Percentiles rank a stretch among this genome's conserved stretches.
Conservation (phyloP, 2,329 filamentous ascomycete genomes). For the Pseudofabraea citricarpa region DNA sequence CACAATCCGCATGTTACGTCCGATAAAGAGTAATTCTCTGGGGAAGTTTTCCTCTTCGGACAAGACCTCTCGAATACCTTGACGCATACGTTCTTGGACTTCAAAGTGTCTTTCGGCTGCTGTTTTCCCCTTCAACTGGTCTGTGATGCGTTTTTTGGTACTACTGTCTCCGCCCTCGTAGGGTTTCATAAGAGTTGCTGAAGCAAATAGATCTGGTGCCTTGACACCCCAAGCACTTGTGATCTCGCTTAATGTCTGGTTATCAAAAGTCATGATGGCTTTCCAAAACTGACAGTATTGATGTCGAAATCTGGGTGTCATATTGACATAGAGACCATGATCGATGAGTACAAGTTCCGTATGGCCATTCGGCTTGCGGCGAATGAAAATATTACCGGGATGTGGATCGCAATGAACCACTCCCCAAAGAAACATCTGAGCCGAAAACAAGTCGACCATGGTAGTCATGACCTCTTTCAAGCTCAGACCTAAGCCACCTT, state of each 20-base stretch:
- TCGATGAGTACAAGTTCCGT: conserved; percentile 94
- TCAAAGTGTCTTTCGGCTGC: conserved; percentile 62
- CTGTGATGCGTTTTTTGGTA: conserved; percentile 57
- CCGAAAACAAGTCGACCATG: conserved; percentile 94
- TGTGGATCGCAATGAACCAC: conserved; percentile 95
- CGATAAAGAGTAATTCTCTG: conserved; percentile 67
- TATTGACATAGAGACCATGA: conserved; percentile 92
- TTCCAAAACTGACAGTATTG: conserved; percentile 94
- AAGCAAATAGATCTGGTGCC: conserved; percentile 86
- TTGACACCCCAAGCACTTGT: conserved; percentile 81
- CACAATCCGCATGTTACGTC: conserved; percentile 67
- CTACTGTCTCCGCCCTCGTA: conserved; percentile 79
- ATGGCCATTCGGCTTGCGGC: conserved; percentile 74
- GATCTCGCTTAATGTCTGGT: conserved; percentile 67
- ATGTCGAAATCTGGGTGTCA: conserved; percentile 76
- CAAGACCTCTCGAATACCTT: conserved; percentile 60
- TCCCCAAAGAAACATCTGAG: conserved; percentile 97
- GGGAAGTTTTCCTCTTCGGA: conserved; percentile 67
- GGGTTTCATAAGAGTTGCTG: conserved; percentile 81
- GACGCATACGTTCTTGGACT: conserved; percentile 65
- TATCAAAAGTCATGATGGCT: conserved; percentile 88
- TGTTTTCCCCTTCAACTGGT: conserved; percentile 47
- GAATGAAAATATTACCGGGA: conserved; percentile 94
- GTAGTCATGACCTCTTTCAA: conserved; percentile 90
- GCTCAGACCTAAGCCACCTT: conserved; percentile 78